phyloP scores from a whole-genome alignment of 2,329 filamentous ascomycete genomes.

The Neofusicoccum cordaticola region DNA sequence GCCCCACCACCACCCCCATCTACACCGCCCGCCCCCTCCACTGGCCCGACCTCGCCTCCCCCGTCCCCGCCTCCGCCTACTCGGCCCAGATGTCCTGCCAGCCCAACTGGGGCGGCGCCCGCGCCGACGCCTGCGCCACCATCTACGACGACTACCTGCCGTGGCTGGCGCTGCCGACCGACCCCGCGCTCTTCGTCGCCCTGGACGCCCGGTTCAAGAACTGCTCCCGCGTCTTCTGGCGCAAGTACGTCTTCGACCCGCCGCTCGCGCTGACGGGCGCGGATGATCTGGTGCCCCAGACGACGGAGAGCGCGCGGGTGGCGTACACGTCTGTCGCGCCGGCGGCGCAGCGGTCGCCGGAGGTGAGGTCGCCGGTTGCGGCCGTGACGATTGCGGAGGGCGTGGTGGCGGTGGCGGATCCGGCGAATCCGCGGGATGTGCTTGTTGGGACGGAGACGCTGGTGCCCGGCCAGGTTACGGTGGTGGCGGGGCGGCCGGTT shows the following conservation, averaged over 20 bases:
- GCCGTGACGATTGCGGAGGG: no score
- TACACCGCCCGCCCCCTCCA: no score
- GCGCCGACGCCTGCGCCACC: not conserved
- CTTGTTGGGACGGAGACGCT: no score
- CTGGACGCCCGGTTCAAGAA: not conserved
- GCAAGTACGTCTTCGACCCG: not conserved
- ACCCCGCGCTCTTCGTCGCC: not conserved
- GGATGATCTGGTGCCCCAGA: not conserved
- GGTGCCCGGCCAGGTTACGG: no score
- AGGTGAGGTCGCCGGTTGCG: no score
- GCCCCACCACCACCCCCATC: no score
- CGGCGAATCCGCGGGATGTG: no score
- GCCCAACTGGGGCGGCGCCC: not conserved
- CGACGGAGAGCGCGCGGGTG: not conserved
- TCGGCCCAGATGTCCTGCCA: not conserved
- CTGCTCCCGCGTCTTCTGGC: not conserved
- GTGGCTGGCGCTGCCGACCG: not conserved
- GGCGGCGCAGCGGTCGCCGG: no score
- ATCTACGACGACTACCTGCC: slow-evolving; percentile 6
- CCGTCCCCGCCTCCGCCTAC: not conserved
- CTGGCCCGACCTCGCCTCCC: not conserved
- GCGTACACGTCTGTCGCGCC: no score
- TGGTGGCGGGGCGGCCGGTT: no score
- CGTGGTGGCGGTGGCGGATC: no score
- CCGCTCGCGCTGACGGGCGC: not conserved